phyloP scores from a whole-genome alignment of 108 stramenopile genomes.

The Nitzschia sp. region DNA sequence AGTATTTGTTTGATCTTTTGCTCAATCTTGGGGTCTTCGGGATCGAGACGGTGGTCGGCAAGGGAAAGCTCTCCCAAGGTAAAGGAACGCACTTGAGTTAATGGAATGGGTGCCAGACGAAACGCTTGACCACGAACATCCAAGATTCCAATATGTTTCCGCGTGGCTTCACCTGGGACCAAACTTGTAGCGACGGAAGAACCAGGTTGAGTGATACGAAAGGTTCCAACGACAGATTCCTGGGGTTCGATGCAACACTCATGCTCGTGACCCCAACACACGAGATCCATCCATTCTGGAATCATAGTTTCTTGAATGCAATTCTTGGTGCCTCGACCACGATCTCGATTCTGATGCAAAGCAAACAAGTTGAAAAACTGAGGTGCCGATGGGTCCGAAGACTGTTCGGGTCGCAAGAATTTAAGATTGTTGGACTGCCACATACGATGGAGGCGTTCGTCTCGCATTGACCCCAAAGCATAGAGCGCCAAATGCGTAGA shows the following conservation, averaged over 20 bases:
- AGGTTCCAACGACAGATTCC: slow-evolving; percentile 90
- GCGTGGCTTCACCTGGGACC: slow-evolving; percentile 77
- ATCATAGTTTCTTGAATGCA: slow-evolving; percentile 97
- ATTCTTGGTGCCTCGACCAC: slow-evolving; percentile 90
- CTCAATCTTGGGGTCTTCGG: slow-evolving; percentile 79
- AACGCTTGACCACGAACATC: slow-evolving; percentile 77
- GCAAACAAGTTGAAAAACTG: slow-evolving; percentile 93
- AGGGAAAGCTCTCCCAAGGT: slow-evolving; percentile 67
- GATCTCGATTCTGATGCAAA: slow-evolving; percentile 96
- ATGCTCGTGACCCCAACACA: slow-evolving; percentile 96
- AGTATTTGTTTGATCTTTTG: slow-evolving; percentile 61
- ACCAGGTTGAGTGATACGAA: slow-evolving; percentile 93
- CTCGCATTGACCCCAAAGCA: slow-evolving; percentile 94
- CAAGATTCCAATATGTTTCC: slow-evolving; percentile 86
- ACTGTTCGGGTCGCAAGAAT: slow-evolving; percentile 60
- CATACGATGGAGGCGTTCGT: slow-evolving; percentile 96
- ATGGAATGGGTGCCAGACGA: slow-evolving; percentile 69
- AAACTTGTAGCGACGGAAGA: slow-evolving; percentile 92
- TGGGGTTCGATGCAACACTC: slow-evolving; percentile 84
- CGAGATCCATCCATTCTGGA: slow-evolving; percentile 97
- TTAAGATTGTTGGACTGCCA: slow-evolving; percentile 86
- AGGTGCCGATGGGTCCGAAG: slow-evolving; percentile 40
- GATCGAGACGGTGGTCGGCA: slow-evolving; percentile 53
- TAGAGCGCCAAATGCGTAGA: slow-evolving; percentile 88
- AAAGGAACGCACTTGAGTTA: slow-evolving; percentile 80